Evolutionary conservation across 768 basidiomycete genomes (phyloP), one percentile per base, ranked within the genome.

Genomic region (Suillus brevipes): DNA sequence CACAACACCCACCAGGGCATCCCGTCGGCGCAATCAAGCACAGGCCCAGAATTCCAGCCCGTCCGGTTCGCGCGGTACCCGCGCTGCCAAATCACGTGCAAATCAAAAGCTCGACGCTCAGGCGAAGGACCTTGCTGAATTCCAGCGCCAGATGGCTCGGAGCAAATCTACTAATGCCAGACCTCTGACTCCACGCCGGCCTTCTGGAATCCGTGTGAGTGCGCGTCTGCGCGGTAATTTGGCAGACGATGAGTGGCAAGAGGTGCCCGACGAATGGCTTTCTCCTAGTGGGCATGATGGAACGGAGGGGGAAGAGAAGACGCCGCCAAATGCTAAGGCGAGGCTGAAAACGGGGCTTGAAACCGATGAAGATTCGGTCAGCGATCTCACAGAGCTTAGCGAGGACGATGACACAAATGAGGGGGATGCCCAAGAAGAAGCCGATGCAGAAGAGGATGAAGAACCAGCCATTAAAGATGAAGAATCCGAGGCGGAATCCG

Each of bases 221-320:
- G 83, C 87, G 1, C 82, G 92, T 49, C 73, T 93, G 65, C 80
- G 89, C 52, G 87, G 87, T 18, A 64, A 78, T 4, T 73, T 77
- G 50, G 82, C 72, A 14, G 80, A 85, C n/a, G 88, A 87, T 13
- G 79, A 80, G 69, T 94, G 92, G 93, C 90, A 94, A 75, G 81
- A 85, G 63, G 83, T 94, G 31, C 93, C 92, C 0, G 83, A 88
- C 10, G 91, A 91, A 70, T 94, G 91, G 92, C 71, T 81, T 62
- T 67, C 52, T 49, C 43, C 9, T 63, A 69, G 62, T 53, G 72
- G 56, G 60, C 62, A 61, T 50, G 72, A 72, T 60, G 67, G 68
- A 65, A 66, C 60, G 60, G 68, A 69, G 57, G 49, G 18, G 61
- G 47, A 38, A 62, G 64, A 9, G 64, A 77, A 65, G 61, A 64